Evolutionary conservation across 495 filamentous ascomycete species (phyloP).

Genomic region (Lepidopterella palustris): DNA sequence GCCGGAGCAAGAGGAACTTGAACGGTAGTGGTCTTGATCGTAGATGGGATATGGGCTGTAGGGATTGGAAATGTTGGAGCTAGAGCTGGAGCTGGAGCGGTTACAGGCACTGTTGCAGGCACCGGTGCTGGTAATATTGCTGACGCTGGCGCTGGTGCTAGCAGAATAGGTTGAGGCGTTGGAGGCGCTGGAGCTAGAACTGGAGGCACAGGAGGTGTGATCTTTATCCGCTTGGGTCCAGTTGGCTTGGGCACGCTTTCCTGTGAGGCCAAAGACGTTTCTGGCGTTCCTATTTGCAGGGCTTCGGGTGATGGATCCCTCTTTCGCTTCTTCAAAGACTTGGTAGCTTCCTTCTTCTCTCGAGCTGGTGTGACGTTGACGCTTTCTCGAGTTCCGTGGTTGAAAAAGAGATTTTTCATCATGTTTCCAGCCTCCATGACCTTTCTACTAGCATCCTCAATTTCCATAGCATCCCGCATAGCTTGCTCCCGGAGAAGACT

Average conservation of each 20-base stretch:
- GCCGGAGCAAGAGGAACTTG: slow-evolving; percentile 32
- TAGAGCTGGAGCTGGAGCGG: slow-evolving; percentile 18
- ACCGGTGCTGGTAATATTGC: too few species aligned
- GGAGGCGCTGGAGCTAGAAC: slow-evolving; percentile 12
- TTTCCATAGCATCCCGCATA: slow-evolving; percentile 42
- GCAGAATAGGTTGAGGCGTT: not conserved
- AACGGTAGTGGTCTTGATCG: slow-evolving; percentile 26
- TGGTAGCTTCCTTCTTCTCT: slow-evolving; percentile 9
- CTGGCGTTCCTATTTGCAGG: slow-evolving; percentile 5
- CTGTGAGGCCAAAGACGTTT: slow-evolving; percentile 15
- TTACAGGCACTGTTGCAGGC: too few species aligned
- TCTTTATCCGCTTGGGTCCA: slow-evolving; percentile 15
- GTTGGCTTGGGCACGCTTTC: slow-evolving; percentile 20
- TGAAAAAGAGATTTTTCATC: slow-evolving; percentile 21
- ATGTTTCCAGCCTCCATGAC: slow-evolving; percentile 39
- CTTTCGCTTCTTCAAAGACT: slow-evolving; percentile 30
- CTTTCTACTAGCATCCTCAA: slow-evolving; percentile 54
- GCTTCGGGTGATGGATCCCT: slow-evolving; percentile 17
- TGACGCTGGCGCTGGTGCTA: not conserved
- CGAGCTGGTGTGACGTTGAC: slow-evolving; percentile 1
- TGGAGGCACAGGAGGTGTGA: slow-evolving; percentile 5
- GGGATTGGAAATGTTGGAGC: slow-evolving; percentile 19
- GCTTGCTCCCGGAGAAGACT: slow-evolving; percentile 60
- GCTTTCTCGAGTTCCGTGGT: slow-evolving; percentile 6
- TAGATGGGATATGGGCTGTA: slow-evolving; percentile 23